phyloP scores from a whole-genome alignment of 2,329 filamentous ascomycete genomes.

The Rhexocercosporidium sp. region DNA sequence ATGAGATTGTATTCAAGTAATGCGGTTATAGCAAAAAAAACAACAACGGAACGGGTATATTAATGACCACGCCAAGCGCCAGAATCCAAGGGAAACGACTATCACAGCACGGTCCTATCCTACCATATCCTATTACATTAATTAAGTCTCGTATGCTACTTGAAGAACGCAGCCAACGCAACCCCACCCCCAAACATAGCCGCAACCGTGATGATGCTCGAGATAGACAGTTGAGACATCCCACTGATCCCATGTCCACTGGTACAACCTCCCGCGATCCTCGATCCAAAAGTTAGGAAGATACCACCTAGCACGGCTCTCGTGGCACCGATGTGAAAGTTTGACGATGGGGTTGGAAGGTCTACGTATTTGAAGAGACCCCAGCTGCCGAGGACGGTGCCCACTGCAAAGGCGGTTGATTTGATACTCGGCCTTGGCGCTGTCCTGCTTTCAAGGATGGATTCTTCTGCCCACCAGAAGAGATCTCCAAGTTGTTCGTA shows the following conservation, averaged over 20 bases:
- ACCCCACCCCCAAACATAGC: slow-evolving; percentile 62
- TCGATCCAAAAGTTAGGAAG: slow-evolving; percentile 62
- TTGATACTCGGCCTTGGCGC: slow-evolving; percentile 17
- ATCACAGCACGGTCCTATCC: not conserved
- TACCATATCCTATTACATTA: not conserved
- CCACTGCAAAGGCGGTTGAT: slow-evolving; percentile 55
- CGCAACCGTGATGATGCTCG: slow-evolving; percentile 66
- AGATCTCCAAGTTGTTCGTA: slow-evolving; percentile 66
- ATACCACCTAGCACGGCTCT: slow-evolving; percentile 59
- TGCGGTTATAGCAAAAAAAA: not conserved
- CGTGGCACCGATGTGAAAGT: slow-evolving; percentile 42
- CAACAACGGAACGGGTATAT: not conserved
- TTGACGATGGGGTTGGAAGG: slow-evolving; percentile 28
- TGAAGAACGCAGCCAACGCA: slow-evolving; percentile 14
- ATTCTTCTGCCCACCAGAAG: slow-evolving; percentile 46
- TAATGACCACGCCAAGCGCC: not conserved
- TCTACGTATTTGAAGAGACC: slow-evolving; percentile 16
- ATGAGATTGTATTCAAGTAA: not conserved
- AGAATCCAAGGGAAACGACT: not conserved
- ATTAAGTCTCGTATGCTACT: not conserved
- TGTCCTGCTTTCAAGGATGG: not conserved
- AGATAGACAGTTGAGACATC: slow-evolving; percentile 63
- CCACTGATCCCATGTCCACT: slow-evolving; percentile 74
- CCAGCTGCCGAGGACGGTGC: slow-evolving; percentile 55
- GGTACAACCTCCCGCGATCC: slow-evolving; percentile 69